Conservation (phyloP, 106 monocot species). For the Chionographis japonica region DNA sequence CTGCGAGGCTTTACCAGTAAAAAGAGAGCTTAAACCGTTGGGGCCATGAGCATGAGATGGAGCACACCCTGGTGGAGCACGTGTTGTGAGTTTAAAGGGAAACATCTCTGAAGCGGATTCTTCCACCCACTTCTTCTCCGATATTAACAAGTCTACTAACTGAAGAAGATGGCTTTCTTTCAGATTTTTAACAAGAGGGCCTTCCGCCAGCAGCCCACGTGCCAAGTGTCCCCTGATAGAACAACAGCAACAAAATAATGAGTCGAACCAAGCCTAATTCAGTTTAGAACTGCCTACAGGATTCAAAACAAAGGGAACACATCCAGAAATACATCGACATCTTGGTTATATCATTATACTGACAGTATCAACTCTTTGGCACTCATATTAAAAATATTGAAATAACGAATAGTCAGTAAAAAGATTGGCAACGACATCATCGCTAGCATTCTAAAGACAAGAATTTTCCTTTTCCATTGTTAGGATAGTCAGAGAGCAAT, state of each 20-base stretch:
- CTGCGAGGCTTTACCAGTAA: conserved; percentile 18
- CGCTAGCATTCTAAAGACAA: too few relatives aligned
- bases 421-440: too few relatives aligned
- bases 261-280: neutral
- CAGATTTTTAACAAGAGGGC: conserved; percentile 51
- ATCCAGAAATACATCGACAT: neutral
- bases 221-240: conserved; percentile 53
- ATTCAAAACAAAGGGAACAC: neutral
- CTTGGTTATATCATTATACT: too few relatives aligned
- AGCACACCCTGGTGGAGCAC: conserved; percentile 20
- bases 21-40: conserved; percentile 53
- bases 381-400: too few relatives aligned
- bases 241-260: neutral
- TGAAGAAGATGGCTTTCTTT: conserved; percentile 36
- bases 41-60: conserved; percentile 13
- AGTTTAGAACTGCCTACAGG: neutral
- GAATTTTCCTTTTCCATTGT: too few relatives aligned
- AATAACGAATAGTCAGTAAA: too few relatives aligned
- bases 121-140: conserved; percentile 77
- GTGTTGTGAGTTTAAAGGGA: conserved; percentile 54
- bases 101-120: conserved; percentile 30
- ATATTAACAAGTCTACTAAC: conserved; percentile 56
- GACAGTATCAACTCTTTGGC: too few relatives aligned
- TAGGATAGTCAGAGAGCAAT: too few relatives aligned
- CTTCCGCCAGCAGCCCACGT: conserved; percentile 34